These are phyloP conservation scores for Mycosphaerella arachidis DNA, from an alignment of 2,329 filamentous ascomycete species.

Conservation along the genomic window DNA sequence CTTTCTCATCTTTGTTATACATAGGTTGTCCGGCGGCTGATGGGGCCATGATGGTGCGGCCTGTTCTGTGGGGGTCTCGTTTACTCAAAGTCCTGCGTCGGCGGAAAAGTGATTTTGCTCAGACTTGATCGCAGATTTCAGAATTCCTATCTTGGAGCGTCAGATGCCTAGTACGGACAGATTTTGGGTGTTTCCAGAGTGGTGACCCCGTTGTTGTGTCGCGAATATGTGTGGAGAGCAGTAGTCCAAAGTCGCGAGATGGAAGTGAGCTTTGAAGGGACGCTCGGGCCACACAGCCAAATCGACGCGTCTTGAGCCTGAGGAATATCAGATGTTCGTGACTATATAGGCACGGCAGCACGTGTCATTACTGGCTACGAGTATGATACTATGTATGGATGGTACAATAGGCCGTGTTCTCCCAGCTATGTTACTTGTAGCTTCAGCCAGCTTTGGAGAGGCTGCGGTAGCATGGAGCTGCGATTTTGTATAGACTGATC, in stretches of 20 bases:
- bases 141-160: background rate
- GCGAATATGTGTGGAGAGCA: background rate
- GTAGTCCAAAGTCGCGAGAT: background rate
- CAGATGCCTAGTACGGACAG: background rate
- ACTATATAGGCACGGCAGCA: background rate
- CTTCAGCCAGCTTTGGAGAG: background rate
- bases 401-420: background rate
- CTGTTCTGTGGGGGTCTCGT: background rate
- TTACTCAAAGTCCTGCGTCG: background rate
- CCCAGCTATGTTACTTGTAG: background rate
- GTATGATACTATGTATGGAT: background rate
- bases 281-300: background rate
- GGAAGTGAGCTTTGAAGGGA: background rate
- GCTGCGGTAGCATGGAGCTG: background rate
- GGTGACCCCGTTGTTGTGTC: background rate
- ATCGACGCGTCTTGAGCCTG: background rate
- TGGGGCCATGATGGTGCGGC: constrained; percentile 16
- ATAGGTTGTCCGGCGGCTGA: constrained; percentile 26
- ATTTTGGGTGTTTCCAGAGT: background rate
- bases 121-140: background rate
- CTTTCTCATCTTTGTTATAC: constrained; percentile 76
- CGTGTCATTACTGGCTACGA: background rate
- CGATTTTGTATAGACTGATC: background rate
- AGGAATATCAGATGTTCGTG: background rate
- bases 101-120: background rate